Conservation (phyloP, 352 stramenopile species). For the Globisporangium splendens region DNA sequence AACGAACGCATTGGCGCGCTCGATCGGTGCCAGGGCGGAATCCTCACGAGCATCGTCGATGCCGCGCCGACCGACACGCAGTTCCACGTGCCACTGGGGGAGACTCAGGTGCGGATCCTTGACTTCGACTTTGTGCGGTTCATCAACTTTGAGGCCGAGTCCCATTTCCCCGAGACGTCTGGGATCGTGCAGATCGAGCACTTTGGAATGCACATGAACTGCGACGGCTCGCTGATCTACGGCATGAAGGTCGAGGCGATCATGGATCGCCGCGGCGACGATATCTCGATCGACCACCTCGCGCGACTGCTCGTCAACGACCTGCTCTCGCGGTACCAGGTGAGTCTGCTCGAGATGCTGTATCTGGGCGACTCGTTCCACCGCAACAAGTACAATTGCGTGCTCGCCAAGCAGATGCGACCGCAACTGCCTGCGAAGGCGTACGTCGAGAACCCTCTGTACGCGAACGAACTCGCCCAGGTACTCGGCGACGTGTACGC, state of each 20-base stretch:
- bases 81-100: conserved; percentile 87
- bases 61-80: conserved; percentile 71
- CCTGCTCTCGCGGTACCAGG: conserved; percentile 94
- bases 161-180: conserved; percentile 92
- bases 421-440: conserved; percentile 94
- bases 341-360: conserved; percentile 94
- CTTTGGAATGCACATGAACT: conserved; percentile 91
- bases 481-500: conserved; percentile 92
- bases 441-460: conserved; percentile 93
- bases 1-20: conserved; percentile 97
- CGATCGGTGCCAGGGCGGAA: conserved; percentile 95
- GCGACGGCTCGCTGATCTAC: conserved; percentile 77
- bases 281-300: conserved; percentile 96
- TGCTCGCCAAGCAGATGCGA: conserved; percentile 96
- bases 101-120: conserved; percentile 94
- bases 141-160: conserved; percentile 98
- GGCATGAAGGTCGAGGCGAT: conserved; percentile 94
- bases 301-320: conserved; percentile 94
- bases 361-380: conserved; percentile 94
- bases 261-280: conserved; percentile 94
- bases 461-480: conserved; percentile 96
- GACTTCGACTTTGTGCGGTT: conserved; percentile 97
- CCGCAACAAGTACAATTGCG: conserved; percentile 97
- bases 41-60: conserved; percentile 94
- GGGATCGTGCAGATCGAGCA: conserved; percentile 96